Evolutionary conservation across 345 rosid genomes (phyloP).

Genomic region (Populus tremula): DNA sequence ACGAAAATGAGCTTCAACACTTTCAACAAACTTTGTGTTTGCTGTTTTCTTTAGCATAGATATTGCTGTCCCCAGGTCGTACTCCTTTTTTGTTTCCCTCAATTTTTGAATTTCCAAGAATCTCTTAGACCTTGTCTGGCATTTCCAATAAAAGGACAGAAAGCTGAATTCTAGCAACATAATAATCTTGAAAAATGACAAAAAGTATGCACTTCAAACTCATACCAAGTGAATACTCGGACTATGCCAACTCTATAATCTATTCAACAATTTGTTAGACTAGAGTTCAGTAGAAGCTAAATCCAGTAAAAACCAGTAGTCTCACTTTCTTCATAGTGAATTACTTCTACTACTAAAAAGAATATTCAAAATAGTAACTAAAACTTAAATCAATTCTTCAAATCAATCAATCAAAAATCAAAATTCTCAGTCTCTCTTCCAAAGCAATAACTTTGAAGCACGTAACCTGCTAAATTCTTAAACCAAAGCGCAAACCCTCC

Average conservation of each 20-base stretch:
- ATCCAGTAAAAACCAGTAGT: background rate
- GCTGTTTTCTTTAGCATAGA: conserved; percentile 74
- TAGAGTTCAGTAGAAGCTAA: background rate
- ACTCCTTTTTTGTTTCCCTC: conserved; percentile 82
- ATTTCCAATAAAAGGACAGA: conserved; percentile 23
- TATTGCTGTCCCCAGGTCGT: conserved; percentile 66
- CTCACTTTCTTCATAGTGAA: background rate
- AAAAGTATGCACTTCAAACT: background rate
- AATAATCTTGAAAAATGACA: conserved; percentile 9
- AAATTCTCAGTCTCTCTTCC: background rate
- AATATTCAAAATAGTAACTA: background rate
- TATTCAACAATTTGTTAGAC: background rate
- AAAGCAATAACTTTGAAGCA: background rate
- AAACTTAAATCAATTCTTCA: background rate
- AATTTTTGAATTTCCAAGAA: conserved; percentile 95
- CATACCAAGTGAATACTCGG: background rate
- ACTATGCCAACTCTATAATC: background rate
- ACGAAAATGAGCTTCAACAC: conserved; percentile 94
- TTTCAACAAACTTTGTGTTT: conserved; percentile 72
- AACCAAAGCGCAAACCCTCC: background rate
- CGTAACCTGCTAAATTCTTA: background rate
- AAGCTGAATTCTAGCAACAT: conserved; percentile 17
- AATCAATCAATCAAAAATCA: background rate
- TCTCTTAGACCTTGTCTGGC: conserved; percentile 94
- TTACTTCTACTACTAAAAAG: background rate